Evolutionary conservation across 2,329 filamentous ascomycete species (phyloP).

Genomic region (Diaporthe batatas): DNA sequence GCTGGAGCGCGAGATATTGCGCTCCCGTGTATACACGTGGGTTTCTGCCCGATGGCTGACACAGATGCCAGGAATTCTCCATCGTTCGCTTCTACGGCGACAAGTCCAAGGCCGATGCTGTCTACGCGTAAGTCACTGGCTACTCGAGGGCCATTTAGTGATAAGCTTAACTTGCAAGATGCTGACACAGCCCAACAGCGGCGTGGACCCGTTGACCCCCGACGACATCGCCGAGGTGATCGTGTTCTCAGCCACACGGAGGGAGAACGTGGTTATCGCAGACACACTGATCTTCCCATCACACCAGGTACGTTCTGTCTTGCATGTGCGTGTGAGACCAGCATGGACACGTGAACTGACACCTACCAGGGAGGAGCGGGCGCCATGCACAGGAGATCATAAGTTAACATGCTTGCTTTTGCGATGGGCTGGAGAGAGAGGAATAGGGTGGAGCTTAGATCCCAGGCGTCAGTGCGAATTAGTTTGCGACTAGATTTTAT

Average conservation of each 20-base stretch:
- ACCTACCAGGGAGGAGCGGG: conserved; percentile 36
- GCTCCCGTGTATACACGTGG: neutral
- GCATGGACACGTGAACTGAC: conserved; percentile 30
- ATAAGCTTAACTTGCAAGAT: neutral
- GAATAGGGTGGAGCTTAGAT: neutral
- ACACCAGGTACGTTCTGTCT: conserved; percentile 78
- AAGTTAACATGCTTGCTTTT: neutral
- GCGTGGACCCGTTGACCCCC: conserved; percentile 85
- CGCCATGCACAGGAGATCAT: conserved; percentile 39
- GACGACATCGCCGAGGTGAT: conserved; percentile 93
- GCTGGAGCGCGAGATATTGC: neutral
- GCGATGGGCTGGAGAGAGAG: neutral
- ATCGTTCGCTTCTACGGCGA: conserved; percentile 91
- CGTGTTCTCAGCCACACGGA: conserved; percentile 85
- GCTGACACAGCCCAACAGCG: conserved; percentile 57
- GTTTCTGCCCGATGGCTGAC: conserved; percentile 3
- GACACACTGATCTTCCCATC: conserved; percentile 90
- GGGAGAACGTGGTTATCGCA: conserved; percentile 91
- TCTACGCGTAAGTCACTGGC: conserved; percentile 77
- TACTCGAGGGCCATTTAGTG: neutral
- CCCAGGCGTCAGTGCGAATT: neutral
- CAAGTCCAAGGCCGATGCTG: conserved; percentile 88
- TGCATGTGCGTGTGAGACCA: neutral
- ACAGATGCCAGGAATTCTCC: conserved; percentile 77
- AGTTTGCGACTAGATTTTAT: neutral